A percentile compares a stretch with the other conserved stretches of the same genome.
phyloP scores from a whole-genome alignment of 2,329 filamentous ascomycete species.

The Fusarium palustre region DNA sequence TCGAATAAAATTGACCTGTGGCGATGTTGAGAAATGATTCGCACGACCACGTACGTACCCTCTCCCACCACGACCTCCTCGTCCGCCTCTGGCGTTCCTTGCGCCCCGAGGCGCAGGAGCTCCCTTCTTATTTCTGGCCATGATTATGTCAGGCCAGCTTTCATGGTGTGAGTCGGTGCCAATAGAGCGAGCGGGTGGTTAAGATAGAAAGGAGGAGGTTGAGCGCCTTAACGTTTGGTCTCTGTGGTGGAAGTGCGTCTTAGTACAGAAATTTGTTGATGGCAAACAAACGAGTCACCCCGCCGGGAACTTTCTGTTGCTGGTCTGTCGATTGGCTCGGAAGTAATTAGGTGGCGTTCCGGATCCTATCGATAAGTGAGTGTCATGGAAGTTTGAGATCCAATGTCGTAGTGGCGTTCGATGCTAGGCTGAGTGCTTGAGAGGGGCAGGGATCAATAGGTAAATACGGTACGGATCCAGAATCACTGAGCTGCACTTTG shows the following conservation, averaged over 20 bases:
- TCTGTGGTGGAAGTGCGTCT: slow-evolving; percentile 4
- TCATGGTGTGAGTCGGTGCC: slow-evolving; percentile 25
- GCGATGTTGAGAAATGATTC: slow-evolving; percentile 13
- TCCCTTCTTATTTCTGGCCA: slow-evolving; percentile 46
- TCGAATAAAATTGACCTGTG: slow-evolving; percentile 8
- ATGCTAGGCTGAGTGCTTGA: not conserved
- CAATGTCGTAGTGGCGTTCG: slow-evolving; percentile 6
- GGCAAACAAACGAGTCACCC: slow-evolving; percentile 40
- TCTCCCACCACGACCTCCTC: slow-evolving; percentile 34
- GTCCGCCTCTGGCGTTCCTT: slow-evolving; percentile 35
- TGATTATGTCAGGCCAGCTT: slow-evolving; percentile 10
- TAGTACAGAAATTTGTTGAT: slow-evolving; percentile 13
- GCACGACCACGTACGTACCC: slow-evolving; percentile 27
- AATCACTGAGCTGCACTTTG: not conserved
- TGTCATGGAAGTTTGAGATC: slow-evolving; percentile 26
- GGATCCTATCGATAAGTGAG: slow-evolving; percentile 27
- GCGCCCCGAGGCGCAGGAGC: slow-evolving; percentile 33
- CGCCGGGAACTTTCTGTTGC: slow-evolving; percentile 14
- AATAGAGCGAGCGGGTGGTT: not conserved
- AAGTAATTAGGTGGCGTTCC: slow-evolving; percentile 4
- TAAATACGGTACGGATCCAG: not conserved
- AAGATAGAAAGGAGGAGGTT: not conserved
- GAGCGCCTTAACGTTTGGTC: not conserved
- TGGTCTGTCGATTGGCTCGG: slow-evolving; percentile 26
- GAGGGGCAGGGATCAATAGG: slow-evolving; percentile 3